These are phyloP conservation scores for Naumovozyma baii DNA, from an alignment of 805 yeast genomes.

Conservation along the genomic window DNA sequence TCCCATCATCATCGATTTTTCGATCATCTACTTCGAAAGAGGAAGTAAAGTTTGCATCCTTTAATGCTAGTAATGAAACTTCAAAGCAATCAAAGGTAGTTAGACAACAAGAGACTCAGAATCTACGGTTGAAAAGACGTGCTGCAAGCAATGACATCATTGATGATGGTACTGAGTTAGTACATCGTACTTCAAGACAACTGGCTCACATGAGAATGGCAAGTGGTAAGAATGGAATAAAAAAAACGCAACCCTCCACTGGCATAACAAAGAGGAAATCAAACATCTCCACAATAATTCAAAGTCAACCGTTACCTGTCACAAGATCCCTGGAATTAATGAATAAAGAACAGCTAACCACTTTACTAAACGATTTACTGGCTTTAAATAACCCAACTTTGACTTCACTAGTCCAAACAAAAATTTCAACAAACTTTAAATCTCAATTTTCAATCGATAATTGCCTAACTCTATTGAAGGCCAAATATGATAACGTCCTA, in stretches of 20 bases:
- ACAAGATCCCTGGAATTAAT: constrained; percentile 27
- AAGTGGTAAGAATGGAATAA: no score
- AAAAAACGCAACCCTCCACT: background rate
- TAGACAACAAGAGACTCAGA: background rate
- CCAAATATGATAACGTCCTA: constrained; percentile 17
- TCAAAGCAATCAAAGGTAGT: background rate
- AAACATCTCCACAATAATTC: constrained; percentile 11
- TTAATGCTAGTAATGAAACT: background rate
- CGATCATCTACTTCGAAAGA: background rate
- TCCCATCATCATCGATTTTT: background rate
- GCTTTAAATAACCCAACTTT: constrained; percentile 2
- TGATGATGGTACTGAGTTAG: background rate
- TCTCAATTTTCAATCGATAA: constrained; percentile 18
- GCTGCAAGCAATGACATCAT: background rate
- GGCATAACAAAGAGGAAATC: constrained; percentile 13
- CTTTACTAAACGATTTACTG: constrained; percentile 8
- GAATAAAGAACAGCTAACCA: constrained; percentile 23
- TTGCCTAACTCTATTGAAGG: constrained; percentile 14
- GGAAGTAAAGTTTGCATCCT: background rate
- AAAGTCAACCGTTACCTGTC: constrained; percentile 26
- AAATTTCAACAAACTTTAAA: constrained; percentile 15
- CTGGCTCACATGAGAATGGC: no score
- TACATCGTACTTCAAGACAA: no score
- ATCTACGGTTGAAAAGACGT: background rate
- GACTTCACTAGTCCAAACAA: constrained; percentile 8